Evolutionary conservation across 1,284 basidiomycete genomes (phyloP), one percentile per base, ranked within the genome.

Genomic region (Ustilago sp.): DNA sequence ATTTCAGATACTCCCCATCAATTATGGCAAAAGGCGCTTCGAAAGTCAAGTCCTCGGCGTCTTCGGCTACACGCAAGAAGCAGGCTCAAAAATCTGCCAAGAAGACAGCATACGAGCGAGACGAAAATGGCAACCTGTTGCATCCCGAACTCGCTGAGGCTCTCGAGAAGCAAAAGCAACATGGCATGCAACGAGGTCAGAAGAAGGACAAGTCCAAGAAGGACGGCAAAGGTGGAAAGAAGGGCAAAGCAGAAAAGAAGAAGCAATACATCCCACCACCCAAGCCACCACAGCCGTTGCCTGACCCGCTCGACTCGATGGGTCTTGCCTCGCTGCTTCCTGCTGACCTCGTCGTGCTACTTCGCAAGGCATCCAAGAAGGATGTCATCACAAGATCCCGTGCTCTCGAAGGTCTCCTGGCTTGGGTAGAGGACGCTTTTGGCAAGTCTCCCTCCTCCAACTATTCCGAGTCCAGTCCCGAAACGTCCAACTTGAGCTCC

Each of bases 231-330:
- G 70, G 70, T 4, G 68, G 64, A 32, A 80, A 78, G 53, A 79
- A 74, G 53, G 71, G 74, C 62, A 79, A 81, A 56, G 66, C 63
- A 31, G 77, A 76, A 19, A 82, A 80, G 67, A 84, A 83, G 65
- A 83, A 83, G 69, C 77, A 81, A 47, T 85, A 74, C 47, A 79
- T 84, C 15, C 83, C 83, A 17, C 83, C 83, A 8, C 76, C 81
- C 17, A 84, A 84, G 53, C 95, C 95, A 35, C 90, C 91, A 0
- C 93, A 94, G 19, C 90, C 92, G 0, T 90, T 92, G 59, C 93
- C 91, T 15, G 95, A 98, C 88, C 97, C 97, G 6, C 89, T 99
- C 58, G 96, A 99, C 84, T 91, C 92, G 0, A 91, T 92, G 28
- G 94, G 94, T 0, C 88, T 98, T 9, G 92, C 86, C 12, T 79